A percentile compares a stretch with the other conserved stretches of the same genome.
These are phyloP conservation scores for Mortierella claussenii DNA, from an alignment of 192 early-diverging fungal species.

Conservation along the genomic window DNA sequence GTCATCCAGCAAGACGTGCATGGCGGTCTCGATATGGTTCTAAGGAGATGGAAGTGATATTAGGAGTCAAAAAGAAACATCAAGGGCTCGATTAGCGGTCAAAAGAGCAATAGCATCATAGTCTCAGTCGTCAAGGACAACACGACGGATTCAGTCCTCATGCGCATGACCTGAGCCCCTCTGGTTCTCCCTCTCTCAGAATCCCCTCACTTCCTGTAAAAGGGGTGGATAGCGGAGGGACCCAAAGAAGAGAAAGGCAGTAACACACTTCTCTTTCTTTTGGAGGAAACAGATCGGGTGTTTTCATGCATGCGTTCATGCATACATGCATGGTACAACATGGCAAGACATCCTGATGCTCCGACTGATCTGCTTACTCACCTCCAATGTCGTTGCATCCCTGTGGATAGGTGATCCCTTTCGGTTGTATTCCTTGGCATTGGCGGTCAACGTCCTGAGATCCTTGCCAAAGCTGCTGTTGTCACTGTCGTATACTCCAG, in stretches of 20 bases:
- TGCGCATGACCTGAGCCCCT: conserved; percentile 5
- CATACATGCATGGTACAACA: too few species aligned
- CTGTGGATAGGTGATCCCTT: conserved; percentile 52
- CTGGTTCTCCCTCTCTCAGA: neutral
- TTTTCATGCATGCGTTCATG: too few species aligned
- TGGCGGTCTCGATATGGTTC: conserved; percentile 40
- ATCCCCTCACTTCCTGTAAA: neutral
- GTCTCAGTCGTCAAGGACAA: too few species aligned
- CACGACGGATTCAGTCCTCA: too few species aligned
- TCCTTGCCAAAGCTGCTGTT: conserved; percentile 30
- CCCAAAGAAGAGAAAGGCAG: neutral
- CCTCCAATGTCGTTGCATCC: conserved; percentile 51
- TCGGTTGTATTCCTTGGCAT: conserved; percentile 52
- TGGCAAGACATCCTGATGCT: neutral
- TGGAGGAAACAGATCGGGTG: neutral
- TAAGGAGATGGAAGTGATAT: neutral
- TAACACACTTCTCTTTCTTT: too few species aligned
- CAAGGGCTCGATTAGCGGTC: neutral
- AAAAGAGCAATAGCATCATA: neutral
- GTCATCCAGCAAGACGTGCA: conserved; percentile 32
- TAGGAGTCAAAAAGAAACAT: neutral
- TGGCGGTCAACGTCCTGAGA: conserved; percentile 37
- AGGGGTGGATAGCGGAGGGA: neutral
- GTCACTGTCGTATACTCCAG: conserved; percentile 33
- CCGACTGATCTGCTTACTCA: conserved; percentile 4